phyloP scores from a whole-genome alignment of 805 yeast genomes.

The Saccharomycopsis lassenensis region DNA sequence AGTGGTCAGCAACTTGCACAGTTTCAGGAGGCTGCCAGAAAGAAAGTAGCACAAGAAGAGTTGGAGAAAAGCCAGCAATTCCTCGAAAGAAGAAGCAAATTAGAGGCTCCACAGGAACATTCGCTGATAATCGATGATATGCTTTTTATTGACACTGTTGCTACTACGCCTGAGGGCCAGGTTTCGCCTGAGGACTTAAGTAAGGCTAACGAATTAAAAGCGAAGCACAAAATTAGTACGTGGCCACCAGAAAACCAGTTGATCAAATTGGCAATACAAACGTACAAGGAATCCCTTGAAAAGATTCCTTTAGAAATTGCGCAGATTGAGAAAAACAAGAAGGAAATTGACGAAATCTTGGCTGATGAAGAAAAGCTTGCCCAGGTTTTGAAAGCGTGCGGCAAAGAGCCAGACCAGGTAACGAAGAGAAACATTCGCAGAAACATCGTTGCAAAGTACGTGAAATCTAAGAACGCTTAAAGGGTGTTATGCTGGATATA shows the following conservation, averaged over 20 bases:
- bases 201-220: slow-evolving; percentile 29
- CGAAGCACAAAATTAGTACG: slow-evolving; percentile 34
- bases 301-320: too few species aligned
- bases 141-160: slow-evolving; percentile 22
- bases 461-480: too few species aligned
- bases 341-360: too few species aligned
- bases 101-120: slow-evolving; percentile 21
- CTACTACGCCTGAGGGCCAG: slow-evolving; percentile 22
- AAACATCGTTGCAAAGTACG: too few species aligned
- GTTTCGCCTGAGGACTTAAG: slow-evolving; percentile 27
- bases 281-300: too few species aligned
- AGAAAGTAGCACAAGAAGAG: slow-evolving; percentile 59
- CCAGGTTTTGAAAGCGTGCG: too few species aligned
- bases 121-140: slow-evolving; percentile 24
- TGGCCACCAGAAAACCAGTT: slow-evolving; percentile 36
- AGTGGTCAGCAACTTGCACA: slow-evolving; percentile 86
- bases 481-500: too few species aligned
- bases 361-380: too few species aligned
- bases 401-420: too few species aligned
- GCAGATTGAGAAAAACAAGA: too few species aligned
- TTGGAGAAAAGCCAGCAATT: slow-evolving; percentile 42
- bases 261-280: too few species aligned
- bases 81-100: slow-evolving; percentile 34
- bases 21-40: slow-evolving; percentile 65
- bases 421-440: too few species aligned